These are phyloP conservation scores for Volvox africanus DNA, from an alignment of 139 green algal genomes.

Conservation along the genomic window DNA sequence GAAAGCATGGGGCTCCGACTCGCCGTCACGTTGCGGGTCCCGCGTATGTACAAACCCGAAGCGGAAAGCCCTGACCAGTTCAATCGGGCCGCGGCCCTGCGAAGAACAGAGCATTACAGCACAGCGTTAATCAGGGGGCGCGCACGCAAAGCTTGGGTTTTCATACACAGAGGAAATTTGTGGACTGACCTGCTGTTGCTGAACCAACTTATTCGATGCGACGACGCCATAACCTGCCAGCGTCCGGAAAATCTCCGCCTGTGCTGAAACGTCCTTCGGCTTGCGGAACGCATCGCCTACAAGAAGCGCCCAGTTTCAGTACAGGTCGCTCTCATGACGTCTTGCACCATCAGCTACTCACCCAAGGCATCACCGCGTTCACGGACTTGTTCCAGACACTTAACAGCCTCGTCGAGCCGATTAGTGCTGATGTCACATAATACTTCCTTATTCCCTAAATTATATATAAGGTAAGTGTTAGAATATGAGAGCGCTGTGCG, in stretches of 20 bases:
- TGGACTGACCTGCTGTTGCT: constrained; percentile 11
- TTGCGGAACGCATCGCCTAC: constrained; percentile 18
- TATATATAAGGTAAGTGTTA: neutral
- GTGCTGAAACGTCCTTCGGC: constrained; percentile 70
- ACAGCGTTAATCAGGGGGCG: neutral
- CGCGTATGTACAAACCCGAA: constrained; percentile 44
- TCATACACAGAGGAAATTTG: neutral
- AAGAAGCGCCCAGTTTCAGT: neutral
- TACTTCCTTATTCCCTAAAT: constrained; percentile 35
- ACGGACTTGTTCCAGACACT: neutral
- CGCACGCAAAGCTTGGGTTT: neutral
- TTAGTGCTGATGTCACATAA: constrained; percentile 17
- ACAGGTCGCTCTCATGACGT: neutral
- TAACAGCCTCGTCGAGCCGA: neutral
- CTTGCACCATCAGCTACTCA: neutral
- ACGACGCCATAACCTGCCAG: constrained; percentile 60
- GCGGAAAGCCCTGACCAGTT: constrained; percentile 25
- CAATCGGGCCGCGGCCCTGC: constrained; percentile 20
- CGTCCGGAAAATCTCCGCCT: constrained; percentile 70
- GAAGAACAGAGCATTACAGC: neutral
- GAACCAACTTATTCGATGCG: constrained; percentile 50
- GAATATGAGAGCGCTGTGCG: neutral
- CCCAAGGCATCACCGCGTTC: neutral
- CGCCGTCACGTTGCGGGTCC: constrained; percentile 49
- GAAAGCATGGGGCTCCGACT: constrained; percentile 62